Evolutionary conservation across 2,329 filamentous ascomycete genomes (phyloP), one percentile per base, ranked within the genome.

Genomic region (Fusarium sp.): DNA sequence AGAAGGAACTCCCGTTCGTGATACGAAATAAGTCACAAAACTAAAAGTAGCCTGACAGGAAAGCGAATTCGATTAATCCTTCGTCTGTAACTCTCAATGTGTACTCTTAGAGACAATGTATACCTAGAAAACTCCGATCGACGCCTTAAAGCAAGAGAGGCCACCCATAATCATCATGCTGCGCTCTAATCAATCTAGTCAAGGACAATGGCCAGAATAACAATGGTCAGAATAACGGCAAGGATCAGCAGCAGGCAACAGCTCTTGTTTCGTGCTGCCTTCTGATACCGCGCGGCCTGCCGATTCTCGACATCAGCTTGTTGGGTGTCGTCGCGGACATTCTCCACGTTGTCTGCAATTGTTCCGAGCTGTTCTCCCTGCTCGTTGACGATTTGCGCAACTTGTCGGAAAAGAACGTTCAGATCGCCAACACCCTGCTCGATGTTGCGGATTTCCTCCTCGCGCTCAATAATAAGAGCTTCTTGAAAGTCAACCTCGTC

Each of bases 401-500:
- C 94, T 82, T 99, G 95, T 66, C 94, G 87, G 84, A 99, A 99
- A 42, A 99, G 86, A 75, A 98, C 96, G 74, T 99, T 99, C 65
- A 99, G 83, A 75, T 99, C 96, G 55, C 92, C 92, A 8, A 99
- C 96, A 55, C 92, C 94, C 79, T 97, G 94, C 81, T 98, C 96
- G 74, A 99, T 99, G 77, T 97, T 96, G 65, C 94, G 90, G 70
- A 99, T 99, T 82, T 99, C 96, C 57, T 93, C 89, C 79, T 99
- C 96, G 53, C 96, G 94, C 83, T 99, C 95, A 63, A 96, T 90
- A 75, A 99, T 99, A 59, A 99, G 84, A 17, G 91, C 90, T 72
- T 99, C 96, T 76, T 99, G 96, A 82, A 97, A 99, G 77, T 99
- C 95, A 42, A 99, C 96, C 76, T 99, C 96, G 72, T 93, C 91